phyloP scores from a whole-genome alignment of 2,329 filamentous ascomycete genomes.

The Fusarium xylarioides region DNA sequence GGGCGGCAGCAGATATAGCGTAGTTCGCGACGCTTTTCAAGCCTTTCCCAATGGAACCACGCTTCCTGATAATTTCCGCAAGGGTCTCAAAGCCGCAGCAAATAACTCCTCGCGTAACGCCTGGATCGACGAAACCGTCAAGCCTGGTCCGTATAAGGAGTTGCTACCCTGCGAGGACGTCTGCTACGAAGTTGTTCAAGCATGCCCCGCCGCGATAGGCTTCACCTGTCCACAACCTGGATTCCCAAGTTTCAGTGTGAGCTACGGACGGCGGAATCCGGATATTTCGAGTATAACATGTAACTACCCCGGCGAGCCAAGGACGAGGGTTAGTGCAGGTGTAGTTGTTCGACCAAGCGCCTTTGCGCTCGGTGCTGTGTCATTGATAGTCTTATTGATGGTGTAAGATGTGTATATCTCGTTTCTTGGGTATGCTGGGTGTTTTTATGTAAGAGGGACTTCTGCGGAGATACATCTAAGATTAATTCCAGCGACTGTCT shows the following conservation, averaged over 20 bases:
- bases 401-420: slow-evolving; percentile 16
- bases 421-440: slow-evolving; percentile 10
- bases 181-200: slow-evolving; percentile 86
- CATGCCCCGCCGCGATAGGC: slow-evolving; percentile 78
- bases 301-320: slow-evolving; percentile 51
- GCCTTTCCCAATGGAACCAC: slow-evolving; percentile 74
- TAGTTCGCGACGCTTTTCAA: slow-evolving; percentile 74
- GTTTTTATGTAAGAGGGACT: slow-evolving; percentile 18
- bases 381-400: slow-evolving; percentile 31
- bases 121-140: slow-evolving; percentile 74
- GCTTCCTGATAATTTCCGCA: slow-evolving; percentile 51
- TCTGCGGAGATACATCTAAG: background rate
- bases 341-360: slow-evolving; percentile 15
- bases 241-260: slow-evolving; percentile 47
- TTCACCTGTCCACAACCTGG: slow-evolving; percentile 75
- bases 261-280: slow-evolving; percentile 46
- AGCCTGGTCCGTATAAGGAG: slow-evolving; percentile 93
- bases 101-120: slow-evolving; percentile 69
- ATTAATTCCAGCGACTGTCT: background rate
- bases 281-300: slow-evolving; percentile 45
- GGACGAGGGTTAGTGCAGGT: slow-evolving; percentile 42
- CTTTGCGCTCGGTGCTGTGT: slow-evolving; percentile 23
- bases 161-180: slow-evolving; percentile 87
- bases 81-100: slow-evolving; percentile 34
- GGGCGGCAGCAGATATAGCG: slow-evolving; percentile 55